A percentile compares a stretch with the other conserved stretches of the same genome.
Conservation (phyloP, 352 stramenopile genomes). For the Aphanomyces cochlioides region DNA sequence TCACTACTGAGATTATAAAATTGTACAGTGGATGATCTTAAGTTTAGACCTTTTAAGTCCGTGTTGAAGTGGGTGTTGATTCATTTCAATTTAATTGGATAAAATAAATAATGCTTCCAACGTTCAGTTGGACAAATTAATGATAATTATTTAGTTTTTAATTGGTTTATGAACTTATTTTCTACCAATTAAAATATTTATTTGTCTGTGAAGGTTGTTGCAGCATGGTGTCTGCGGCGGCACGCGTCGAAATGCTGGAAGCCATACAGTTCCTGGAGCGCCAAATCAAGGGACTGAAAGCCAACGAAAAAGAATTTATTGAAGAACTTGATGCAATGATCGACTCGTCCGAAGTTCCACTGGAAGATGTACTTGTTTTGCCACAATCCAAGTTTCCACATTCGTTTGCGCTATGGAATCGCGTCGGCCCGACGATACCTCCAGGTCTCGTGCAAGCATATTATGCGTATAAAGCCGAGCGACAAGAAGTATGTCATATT, state of each 20-base stretch:
- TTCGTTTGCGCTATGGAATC: neutral
- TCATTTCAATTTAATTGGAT: neutral
- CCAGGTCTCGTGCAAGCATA: conserved; percentile 1
- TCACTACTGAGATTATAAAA: too few relatives aligned
- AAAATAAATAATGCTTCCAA: neutral
- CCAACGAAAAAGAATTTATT: neutral
- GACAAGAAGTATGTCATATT: neutral
- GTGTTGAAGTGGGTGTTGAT: neutral
- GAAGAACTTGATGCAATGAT: conserved; percentile 1
- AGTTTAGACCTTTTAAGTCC: too few relatives aligned
- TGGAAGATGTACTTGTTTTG: conserved; percentile 14
- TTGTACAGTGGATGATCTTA: too few relatives aligned
- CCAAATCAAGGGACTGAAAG: conserved; percentile 8
- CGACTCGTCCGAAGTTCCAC: conserved; percentile 1
- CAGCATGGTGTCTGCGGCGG: neutral
- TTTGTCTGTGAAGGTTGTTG: too few relatives aligned
- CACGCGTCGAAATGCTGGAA: neutral
- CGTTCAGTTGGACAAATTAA: too few relatives aligned
- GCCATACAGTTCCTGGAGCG: neutral
- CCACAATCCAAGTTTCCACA: neutral
- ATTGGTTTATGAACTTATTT: too few relatives aligned
- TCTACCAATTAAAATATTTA: too few relatives aligned
- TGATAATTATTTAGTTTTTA: too few relatives aligned
- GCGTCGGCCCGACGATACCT: conserved; percentile 1
- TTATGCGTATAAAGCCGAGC: conserved; percentile 4